phyloP scores from a whole-genome alignment of 192 early-diverging fungal genomes.

The Umbelopsis sp. region DNA sequence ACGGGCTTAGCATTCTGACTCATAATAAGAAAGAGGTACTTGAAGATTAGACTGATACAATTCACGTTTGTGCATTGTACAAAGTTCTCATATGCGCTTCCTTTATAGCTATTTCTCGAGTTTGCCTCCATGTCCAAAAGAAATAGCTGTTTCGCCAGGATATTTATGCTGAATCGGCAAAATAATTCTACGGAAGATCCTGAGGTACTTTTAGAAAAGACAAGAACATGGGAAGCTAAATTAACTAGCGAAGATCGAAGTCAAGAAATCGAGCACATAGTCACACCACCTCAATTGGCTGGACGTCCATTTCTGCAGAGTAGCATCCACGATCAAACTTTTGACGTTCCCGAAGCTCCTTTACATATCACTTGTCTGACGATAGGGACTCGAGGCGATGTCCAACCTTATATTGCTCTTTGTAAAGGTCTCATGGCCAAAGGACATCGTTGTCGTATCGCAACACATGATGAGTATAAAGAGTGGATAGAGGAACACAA shows the following conservation, averaged over 20 bases:
- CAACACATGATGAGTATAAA: constrained; percentile 68
- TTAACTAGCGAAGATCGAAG: background rate
- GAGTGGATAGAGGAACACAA: constrained; percentile 65
- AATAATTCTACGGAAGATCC: background rate
- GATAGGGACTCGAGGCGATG: constrained; percentile 76
- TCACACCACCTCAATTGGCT: background rate
- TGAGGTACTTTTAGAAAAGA: background rate
- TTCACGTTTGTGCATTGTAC: background rate
- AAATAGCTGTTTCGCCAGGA: constrained; percentile 45
- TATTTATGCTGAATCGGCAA: constrained; percentile 22
- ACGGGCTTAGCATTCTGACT: constrained; percentile 48
- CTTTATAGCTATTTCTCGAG: constrained; percentile 54
- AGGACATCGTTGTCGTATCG: constrained; percentile 66
- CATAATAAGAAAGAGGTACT: constrained; percentile 47
- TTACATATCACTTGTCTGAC: constrained; percentile 70
- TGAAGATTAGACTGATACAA: background rate
- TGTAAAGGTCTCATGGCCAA: constrained; percentile 64
- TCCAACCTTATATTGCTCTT: constrained; percentile 74
- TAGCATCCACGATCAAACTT: constrained; percentile 21
- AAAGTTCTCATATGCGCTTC: too few species aligned
- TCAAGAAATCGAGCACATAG: background rate
- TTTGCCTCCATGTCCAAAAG: constrained; percentile 48
- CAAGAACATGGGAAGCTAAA: background rate
- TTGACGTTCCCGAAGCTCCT: constrained; percentile 40
- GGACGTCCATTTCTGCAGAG: background rate